Conservation (phyloP, 495 filamentous ascomycete genomes). For the Diplogelasinospora grovesii region DNA sequence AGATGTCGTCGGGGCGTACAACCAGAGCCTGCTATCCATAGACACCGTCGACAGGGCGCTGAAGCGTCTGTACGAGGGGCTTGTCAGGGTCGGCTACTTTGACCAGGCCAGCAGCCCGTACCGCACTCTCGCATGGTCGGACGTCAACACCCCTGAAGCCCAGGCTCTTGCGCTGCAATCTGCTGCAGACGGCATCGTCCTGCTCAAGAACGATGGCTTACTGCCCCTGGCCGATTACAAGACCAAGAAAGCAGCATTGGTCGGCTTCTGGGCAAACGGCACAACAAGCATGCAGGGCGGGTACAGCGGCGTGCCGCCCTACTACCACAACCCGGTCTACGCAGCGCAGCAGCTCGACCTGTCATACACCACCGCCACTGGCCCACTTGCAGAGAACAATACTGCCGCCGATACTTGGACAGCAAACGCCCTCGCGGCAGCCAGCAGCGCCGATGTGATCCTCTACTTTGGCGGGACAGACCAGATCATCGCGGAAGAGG, state of each 20-base stretch:
- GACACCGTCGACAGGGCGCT: conserved; percentile 12
- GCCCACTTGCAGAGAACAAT: conserved; percentile 37
- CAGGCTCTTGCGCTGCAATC: conserved; percentile 25
- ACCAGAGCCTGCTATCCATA: conserved; percentile 2
- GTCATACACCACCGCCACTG: conserved; percentile 16
- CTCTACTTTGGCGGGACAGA: conserved; percentile 42
- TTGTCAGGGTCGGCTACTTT: conserved; percentile 34
- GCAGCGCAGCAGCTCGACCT: conserved; percentile 29
- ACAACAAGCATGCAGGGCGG: conserved; percentile 30
- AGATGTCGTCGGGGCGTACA: conserved; percentile 11
- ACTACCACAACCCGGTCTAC: conserved; percentile 21
- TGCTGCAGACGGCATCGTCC: conserved; percentile 23
- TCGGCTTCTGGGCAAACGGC: conserved; percentile 33
- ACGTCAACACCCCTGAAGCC: conserved; percentile 12
- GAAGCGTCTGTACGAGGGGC: conserved; percentile 28
- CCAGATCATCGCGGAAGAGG: conserved; percentile 32
- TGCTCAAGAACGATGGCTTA: conserved; percentile 26
- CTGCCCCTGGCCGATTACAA: conserved; percentile 21
- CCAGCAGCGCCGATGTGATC: conserved; percentile 33
- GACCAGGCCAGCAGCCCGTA: conserved; percentile 6
- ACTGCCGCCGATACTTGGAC: conserved; percentile 54
- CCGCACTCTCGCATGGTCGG: conserved; percentile 5
- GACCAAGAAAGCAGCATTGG: conserved; percentile 21
- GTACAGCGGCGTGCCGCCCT: conserved; percentile 32
- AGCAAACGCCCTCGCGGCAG: conserved; percentile 33